Base-by-base conservation (phyloP, 164 flowering plant genomes). In the Dillenia turbinata region DNA sequence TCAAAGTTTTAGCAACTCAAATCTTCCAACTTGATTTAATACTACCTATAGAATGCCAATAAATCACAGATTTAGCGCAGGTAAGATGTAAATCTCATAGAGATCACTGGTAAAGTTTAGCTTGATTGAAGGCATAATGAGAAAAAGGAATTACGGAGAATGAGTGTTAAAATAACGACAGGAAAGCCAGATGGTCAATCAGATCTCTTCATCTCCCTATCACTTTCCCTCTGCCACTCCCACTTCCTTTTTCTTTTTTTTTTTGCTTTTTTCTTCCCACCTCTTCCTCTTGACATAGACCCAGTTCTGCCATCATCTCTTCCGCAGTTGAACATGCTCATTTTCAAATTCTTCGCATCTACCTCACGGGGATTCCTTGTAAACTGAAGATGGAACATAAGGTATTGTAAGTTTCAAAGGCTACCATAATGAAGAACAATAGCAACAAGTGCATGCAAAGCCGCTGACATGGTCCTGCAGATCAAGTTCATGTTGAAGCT, bases 401-500 rank as follows among this genome's bases (percentile, higher is more conserved):
- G 53, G 10, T 16, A 53, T 9, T 9, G 51, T 10, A 43, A 44
- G 47, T 12, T 46, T 46, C 24, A 59, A 54, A 48, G 15, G 59
- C 48, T 43, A 47, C 11, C 9, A 46, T 19, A 26, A 26, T 26
- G 33, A 26, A 26, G 33, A 11, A 15, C 17, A 16, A 55, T 57
- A 50, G 45, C 15, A 33, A 57, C 40, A 49, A 55, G 54, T 54
- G 44, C 13, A 54, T 16, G 44, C 9, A 53, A 52, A 22, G 63
- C 49, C 14, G 11, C 82, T 69, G 14, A 88, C 96, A 58, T 79
- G 73, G 66, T 94, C 90, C 78, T 90, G 96, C 77, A 90, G 57
- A 76, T 94, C 87, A 64, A 94, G 80, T 68, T 94, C 91, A 60
- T 78, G 75, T 63, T 94, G 97, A 51, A 91, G 90, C 83, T 86